Percentiles rank a stretch among this genome's conserved stretches.
Conservation (phyloP, 192 early-diverging fungal genomes). For the Entomortierella beljakovae region DNA sequence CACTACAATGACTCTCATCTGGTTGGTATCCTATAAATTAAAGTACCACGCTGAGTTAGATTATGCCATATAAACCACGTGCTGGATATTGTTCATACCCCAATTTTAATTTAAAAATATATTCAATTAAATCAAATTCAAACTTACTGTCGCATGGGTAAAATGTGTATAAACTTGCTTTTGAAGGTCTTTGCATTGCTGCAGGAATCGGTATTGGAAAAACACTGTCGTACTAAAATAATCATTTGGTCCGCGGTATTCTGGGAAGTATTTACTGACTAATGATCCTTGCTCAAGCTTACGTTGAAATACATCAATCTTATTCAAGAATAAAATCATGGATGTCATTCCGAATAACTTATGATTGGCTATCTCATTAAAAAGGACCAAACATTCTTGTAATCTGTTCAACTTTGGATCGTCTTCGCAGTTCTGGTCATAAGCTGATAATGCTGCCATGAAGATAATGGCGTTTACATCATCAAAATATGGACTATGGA, state of each 20-base stretch:
- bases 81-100: not conserved
- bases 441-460: constrained; percentile 72
- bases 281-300: constrained; percentile 57
- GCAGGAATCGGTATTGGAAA: constrained; percentile 59
- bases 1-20: constrained; percentile 65
- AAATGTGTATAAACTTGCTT: constrained; percentile 64
- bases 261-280: constrained; percentile 65
- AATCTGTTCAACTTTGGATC: constrained; percentile 71
- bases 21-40: constrained; percentile 58
- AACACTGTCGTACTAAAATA: constrained; percentile 58
- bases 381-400: constrained; percentile 56
- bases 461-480: constrained; percentile 78
- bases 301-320: constrained; percentile 71
- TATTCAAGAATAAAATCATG: constrained; percentile 75
- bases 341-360: constrained; percentile 60
- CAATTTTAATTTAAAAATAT: not conserved
- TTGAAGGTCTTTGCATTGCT: constrained; percentile 55
- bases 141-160: constrained; percentile 61
- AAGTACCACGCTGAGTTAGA: not conserved
- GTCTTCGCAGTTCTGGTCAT: constrained; percentile 72
- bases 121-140: constrained; percentile 1
- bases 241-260: constrained; percentile 66
- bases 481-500: constrained; percentile 72
- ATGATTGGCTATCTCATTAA: constrained; percentile 60
- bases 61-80: constrained; percentile 14